These are phyloP conservation scores for Acephala macrosclerotiorum DNA, from an alignment of 2,329 filamentous ascomycete genomes.

Conservation along the genomic window DNA sequence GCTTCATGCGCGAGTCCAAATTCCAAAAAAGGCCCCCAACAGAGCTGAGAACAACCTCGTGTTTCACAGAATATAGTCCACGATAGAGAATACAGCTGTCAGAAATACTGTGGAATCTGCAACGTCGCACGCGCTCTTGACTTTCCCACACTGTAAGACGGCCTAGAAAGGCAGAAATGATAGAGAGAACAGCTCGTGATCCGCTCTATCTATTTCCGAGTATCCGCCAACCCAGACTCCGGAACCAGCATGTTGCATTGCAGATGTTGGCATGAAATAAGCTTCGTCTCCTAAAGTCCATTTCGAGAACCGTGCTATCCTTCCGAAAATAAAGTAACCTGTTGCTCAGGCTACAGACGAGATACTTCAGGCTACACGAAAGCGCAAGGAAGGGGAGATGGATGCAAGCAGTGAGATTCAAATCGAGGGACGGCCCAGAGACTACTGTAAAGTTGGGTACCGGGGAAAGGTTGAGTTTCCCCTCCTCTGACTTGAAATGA, in stretches of 20 bases:
- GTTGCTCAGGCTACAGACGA: not conserved
- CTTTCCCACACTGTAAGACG: not conserved
- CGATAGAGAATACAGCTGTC: not conserved
- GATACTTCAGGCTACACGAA: not conserved
- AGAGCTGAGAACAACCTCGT: not conserved
- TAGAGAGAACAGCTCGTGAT: not conserved
- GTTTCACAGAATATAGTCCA: not conserved
- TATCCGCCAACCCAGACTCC: not conserved
- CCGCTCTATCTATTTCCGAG: not conserved
- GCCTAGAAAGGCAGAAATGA: not conserved
- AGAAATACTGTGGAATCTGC: not conserved
- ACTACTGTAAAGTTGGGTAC: not conserved
- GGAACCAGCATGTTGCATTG: slow-evolving; percentile 6
- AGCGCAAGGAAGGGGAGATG: not conserved
- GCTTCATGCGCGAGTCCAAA: too few species aligned
- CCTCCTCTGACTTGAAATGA: not conserved
- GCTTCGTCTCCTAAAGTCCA: not conserved
- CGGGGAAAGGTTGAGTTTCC: not conserved
- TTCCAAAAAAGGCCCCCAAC: not conserved
- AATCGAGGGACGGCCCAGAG: not conserved
- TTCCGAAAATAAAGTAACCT: not conserved
- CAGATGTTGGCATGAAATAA: not conserved
- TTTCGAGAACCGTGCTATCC: not conserved
- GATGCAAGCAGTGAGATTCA: not conserved
- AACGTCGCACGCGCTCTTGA: not conserved